These are phyloP conservation scores for Klebsormidium nitens DNA, from an alignment of 139 green algal genomes.

Conservation along the genomic window DNA sequence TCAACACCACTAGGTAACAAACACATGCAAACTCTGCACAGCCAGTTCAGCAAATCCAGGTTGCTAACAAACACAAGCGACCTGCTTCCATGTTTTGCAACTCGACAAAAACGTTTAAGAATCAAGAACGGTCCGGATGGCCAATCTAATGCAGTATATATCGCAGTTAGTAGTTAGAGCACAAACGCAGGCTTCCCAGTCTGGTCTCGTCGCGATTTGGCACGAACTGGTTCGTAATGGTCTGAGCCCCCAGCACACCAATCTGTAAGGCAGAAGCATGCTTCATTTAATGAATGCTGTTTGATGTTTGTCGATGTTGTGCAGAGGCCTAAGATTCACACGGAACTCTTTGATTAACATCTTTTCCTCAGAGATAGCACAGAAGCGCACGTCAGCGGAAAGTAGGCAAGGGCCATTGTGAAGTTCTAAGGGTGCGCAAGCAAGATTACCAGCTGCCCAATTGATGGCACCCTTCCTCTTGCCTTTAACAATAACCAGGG, in stretches of 20 bases:
- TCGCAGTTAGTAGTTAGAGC: conserved; percentile 6
- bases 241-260: conserved; percentile 32
- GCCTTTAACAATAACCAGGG: too few relatives aligned
- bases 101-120: too few relatives aligned
- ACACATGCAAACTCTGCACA: too few relatives aligned
- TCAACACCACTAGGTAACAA: too few relatives aligned
- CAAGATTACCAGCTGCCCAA: conserved; percentile 3
- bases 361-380: not conserved
- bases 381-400: not conserved
- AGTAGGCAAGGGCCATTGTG: not conserved
- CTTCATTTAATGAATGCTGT: not conserved
- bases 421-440: not conserved
- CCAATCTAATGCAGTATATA: too few relatives aligned
- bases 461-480: too few relatives aligned
- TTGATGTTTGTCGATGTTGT: not conserved
- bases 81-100: too few relatives aligned
- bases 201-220: not conserved
- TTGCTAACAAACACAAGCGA: too few relatives aligned
- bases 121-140: too few relatives aligned
- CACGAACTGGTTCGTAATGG: conserved; percentile 32
- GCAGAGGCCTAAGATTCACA: not conserved
- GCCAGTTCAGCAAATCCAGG: too few relatives aligned
- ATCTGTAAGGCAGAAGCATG: not conserved
- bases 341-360: too few relatives aligned
- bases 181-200: conserved; percentile 9